phyloP scores from a whole-genome alignment of 1,139 yeast genomes.

The Suhomyces anneliseae region DNA sequence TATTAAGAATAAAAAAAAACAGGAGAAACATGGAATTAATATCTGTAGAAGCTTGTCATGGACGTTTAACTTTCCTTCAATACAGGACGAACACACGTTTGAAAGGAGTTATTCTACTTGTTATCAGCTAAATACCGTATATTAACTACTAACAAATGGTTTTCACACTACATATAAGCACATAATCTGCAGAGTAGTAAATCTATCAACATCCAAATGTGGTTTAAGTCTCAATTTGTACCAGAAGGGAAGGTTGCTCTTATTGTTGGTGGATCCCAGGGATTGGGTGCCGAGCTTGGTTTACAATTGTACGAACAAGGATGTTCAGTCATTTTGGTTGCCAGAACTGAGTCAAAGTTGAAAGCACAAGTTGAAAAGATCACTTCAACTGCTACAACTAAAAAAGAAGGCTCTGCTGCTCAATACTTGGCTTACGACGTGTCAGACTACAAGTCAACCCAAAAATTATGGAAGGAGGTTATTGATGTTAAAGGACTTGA shows the following conservation, averaged over 20 bases:
- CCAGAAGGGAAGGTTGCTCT: constrained; percentile 59
- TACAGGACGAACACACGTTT: too few relatives aligned
- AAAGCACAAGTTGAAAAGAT: constrained; percentile 49
- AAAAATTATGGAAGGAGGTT: constrained; percentile 32
- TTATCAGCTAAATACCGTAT: too few relatives aligned
- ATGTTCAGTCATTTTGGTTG: constrained; percentile 70
- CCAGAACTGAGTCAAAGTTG: constrained; percentile 67
- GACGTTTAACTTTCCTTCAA: too few relatives aligned
- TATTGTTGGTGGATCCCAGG: constrained; percentile 96
- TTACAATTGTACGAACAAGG: constrained; percentile 53
- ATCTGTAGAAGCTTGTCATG: background rate
- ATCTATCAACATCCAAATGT: background rate
- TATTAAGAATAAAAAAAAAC: background rate
- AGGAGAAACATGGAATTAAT: background rate
- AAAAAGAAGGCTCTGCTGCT: constrained; percentile 28
- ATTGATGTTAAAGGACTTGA: constrained; percentile 23
- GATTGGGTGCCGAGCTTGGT: constrained; percentile 84
- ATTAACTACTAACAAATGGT: background rate
- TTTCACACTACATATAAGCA: background rate
- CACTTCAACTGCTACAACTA: constrained; percentile 8
- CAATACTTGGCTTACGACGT: constrained; percentile 65
- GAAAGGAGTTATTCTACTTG: too few relatives aligned
- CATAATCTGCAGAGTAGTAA: background rate
- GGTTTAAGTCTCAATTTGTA: constrained; percentile 28
- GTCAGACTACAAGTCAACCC: constrained; percentile 54